Evolutionary conservation across 345 rosid genomes (phyloP), one percentile per base, ranked within the genome.

Genomic region (Aethionema arabicum): DNA sequence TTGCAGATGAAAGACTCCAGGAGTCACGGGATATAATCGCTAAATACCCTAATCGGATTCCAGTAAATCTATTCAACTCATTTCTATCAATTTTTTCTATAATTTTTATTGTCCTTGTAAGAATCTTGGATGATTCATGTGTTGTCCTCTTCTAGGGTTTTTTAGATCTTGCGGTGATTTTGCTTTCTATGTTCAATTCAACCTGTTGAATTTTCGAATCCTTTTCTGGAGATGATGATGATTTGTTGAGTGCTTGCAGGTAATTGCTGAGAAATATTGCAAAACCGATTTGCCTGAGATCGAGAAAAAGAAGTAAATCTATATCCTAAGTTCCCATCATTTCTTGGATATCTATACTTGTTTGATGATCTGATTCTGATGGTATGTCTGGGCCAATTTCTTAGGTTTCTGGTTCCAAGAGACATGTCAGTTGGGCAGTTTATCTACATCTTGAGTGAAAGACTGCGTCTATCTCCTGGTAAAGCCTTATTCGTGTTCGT

Each of bases 391-490:
- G 27, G 27, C 27, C 27, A 21, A 21, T 21, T 21, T 21, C 27
- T 32, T 61, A 91, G 95, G 72, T 89, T 76, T 72, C 79, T 88
- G 78, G 91, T 88, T 77, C 95, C 95, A 45, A 73, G 95, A 56
- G 95, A 88, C 68, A 88, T 85, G 93, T 82, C 95, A 0, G 83
- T 88, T 10, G 98, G 98, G 8, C 96, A 92, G 47, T 92, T 85
- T 74, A 85, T 85, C 46, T 85, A 86, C 77, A 66, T 91, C 4
- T 68, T 88, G 61, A 80, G 95, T 72, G 56, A 49, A 52, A 82
- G 98, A 66, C 86, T 88, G 59, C 84, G 65, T 0, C 66, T 87
- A 61, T 52, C 78, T 46, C 90, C 88, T 2, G 91, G 91, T 39
- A 84, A 80, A 73, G 90, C 91, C 41, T 83, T 84, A 21, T 85